These are phyloP conservation scores for Penicillium lividum DNA, from an alignment of 495 filamentous ascomycete species.

Conservation along the genomic window DNA sequence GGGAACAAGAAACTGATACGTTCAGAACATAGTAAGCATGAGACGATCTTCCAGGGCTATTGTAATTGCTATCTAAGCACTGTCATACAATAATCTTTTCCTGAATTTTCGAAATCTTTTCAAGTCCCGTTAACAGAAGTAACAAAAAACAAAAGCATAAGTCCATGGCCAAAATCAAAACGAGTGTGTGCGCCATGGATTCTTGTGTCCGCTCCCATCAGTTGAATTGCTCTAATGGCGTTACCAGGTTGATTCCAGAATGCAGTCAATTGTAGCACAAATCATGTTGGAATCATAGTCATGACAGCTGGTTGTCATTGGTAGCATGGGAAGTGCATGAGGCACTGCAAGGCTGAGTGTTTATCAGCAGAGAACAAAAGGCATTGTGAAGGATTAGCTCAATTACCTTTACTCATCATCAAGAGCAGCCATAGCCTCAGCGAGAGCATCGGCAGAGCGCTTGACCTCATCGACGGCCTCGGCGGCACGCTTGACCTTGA, in stretches of 20 bases:
- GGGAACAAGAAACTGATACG: neutral
- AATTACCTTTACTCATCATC: slow-evolving; percentile 33
- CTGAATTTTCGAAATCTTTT: neutral
- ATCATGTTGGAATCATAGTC: neutral
- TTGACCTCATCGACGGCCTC: slow-evolving; percentile 39
- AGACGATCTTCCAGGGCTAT: neutral
- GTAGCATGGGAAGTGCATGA: neutral
- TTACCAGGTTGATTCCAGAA: neutral
- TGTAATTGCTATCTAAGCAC: slow-evolving; percentile 3
- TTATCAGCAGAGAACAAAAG: neutral
- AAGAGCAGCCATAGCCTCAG: slow-evolving; percentile 43
- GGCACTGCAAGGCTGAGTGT: neutral
- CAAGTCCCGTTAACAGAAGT: neutral
- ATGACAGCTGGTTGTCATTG: neutral
- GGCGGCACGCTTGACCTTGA: slow-evolving; percentile 49
- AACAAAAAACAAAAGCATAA: neutral
- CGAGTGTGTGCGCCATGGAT: slow-evolving; percentile 24
- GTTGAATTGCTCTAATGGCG: neutral
- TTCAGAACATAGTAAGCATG: neutral
- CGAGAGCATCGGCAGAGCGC: slow-evolving; percentile 41
- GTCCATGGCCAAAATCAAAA: slow-evolving; percentile 20
- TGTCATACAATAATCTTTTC: slow-evolving; percentile 1
- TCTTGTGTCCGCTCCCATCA: neutral
- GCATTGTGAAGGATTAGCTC: neutral
- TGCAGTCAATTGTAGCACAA: slow-evolving; percentile 10